These are phyloP conservation scores for Coprinopsis marcescibilis DNA, from an alignment of 768 basidiomycete species.

Conservation along the genomic window DNA sequence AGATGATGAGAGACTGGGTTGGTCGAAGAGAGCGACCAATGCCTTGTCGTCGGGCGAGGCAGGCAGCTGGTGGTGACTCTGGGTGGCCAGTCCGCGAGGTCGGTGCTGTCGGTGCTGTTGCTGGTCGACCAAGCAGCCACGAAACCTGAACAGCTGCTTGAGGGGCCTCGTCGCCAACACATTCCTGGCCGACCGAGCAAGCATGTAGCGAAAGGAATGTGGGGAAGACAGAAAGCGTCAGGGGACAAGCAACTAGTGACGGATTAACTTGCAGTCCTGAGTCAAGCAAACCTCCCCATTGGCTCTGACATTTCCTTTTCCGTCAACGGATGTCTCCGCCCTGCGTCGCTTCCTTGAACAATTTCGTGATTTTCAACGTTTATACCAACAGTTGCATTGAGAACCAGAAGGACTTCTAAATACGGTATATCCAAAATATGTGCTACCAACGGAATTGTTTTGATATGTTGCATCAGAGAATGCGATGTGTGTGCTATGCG, in stretches of 20 bases:
- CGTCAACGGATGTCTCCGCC: not conserved
- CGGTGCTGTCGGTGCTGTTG: conserved; percentile 13
- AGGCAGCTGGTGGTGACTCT: conserved; percentile 42
- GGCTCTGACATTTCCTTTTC: not conserved
- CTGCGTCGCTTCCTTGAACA: not conserved
- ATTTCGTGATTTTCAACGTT: not conserved
- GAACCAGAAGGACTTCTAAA: not conserved
- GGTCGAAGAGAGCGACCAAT: conserved; percentile 68
- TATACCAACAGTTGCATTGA: not conserved
- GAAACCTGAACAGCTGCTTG: conserved; percentile 33
- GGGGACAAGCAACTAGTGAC: not conserved
- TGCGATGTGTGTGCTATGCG: no score
- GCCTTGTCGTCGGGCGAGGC: conserved; percentile 61
- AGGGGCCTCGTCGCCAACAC: conserved; percentile 31
- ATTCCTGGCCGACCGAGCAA: conserved; percentile 36
- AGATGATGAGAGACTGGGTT: conserved; percentile 37
- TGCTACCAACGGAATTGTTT: not conserved
- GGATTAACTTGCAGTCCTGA: not conserved
- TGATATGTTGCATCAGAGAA: no score
- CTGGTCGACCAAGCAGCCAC: conserved; percentile 35
- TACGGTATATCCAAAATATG: not conserved
- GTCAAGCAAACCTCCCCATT: not conserved
- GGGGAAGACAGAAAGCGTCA: not conserved
- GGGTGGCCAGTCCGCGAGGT: conserved; percentile 28
- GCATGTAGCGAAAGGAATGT: conserved; percentile 27